Evolutionary conservation across 148 eudicot species (phyloP), one percentile per base, ranked within the genome.

Genomic region (Rhododendron griersonianum): DNA sequence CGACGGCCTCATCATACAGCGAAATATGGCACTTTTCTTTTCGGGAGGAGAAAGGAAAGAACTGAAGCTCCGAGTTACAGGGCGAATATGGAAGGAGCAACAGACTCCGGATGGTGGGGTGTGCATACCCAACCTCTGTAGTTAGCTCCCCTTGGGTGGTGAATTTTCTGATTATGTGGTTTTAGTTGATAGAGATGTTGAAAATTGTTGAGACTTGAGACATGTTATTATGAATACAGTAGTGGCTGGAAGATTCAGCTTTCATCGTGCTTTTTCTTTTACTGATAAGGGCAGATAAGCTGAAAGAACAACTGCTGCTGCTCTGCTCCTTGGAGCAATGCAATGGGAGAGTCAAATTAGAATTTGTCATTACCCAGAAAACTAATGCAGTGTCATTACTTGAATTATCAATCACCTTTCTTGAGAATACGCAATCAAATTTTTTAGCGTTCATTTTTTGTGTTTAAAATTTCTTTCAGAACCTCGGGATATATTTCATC

Each of bases 1-100:
- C 2, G 98, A 95, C 47, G 98, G 98, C 39, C 91, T 90, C 30
- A 73, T 90, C 41, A 85, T 90, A 55, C 91, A 90, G 84, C 88
- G 91, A 1, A 90, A 86, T 37, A 90, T 90, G 91, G 91, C 91
- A 18, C 90, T 90, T 65, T 90, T 90, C 76, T 90, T 90, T 84
- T 90, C 91, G 0, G 91, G 91, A 30, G 91, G 91, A 5, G 90
- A 87, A 78, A 85, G 86, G 81, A 90, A 87, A 39, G 89, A 90
- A 77, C 90, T 89, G n/a, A 90, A 90, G 83, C 90, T 90, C 57
- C 90, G 90, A 2, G 88, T 90, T 1, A 90, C 90, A 7, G 90
- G 91, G 7, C 83, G 91, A 35, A 90, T 90, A 59, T 90, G 91
- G 91, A 90, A 90, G 87, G 91, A 90, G 83, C 89, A 87, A 61